Conservation (phyloP, 2,329 filamentous ascomycete species). For the Colletotrichum echinochloae region DNA sequence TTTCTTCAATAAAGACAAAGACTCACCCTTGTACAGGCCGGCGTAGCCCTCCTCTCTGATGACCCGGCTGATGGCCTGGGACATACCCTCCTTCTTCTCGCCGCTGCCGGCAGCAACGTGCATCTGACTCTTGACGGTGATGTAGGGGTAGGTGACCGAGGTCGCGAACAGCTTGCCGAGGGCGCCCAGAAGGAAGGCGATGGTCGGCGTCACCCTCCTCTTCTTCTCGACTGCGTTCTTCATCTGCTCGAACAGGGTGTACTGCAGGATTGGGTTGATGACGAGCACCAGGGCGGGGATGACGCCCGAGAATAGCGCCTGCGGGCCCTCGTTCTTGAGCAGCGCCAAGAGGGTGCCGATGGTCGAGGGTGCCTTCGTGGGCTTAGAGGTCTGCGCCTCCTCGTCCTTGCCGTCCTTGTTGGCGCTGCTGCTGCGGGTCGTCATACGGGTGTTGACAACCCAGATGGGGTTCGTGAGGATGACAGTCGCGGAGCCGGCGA, state of each 20-base stretch:
- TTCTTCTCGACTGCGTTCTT: conserved; percentile 87
- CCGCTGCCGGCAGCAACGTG: conserved; percentile 87
- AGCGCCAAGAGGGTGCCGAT: conserved; percentile 84
- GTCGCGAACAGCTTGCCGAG: conserved; percentile 96
- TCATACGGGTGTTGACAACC: conserved; percentile 99
- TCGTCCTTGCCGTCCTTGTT: conserved; percentile 50
- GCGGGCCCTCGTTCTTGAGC: conserved; percentile 84
- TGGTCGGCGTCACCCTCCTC: conserved; percentile 81
- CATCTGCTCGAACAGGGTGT: conserved; percentile 98
- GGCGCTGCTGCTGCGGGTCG: conserved; percentile 76
- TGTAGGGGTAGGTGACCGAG: conserved; percentile 95
- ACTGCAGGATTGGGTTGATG: conserved; percentile 98
- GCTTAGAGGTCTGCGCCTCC: conserved; percentile 55
- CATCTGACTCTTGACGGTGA: conserved; percentile 98
- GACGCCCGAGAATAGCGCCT: conserved; percentile 90
- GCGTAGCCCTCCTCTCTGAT: conserved; percentile 90
- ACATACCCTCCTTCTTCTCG: conserved; percentile 83
- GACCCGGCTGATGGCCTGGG: conserved; percentile 81
- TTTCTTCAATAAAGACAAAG: background rate
- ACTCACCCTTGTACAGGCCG: conserved; percentile 85
- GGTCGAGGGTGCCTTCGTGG: conserved; percentile 74
- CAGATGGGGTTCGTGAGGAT: conserved; percentile 98
- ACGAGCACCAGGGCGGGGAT: conserved; percentile 93
- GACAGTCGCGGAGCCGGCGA: conserved; percentile 94
- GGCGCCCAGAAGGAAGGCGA: conserved; percentile 92